Evolutionary conservation across 2,329 filamentous ascomycete genomes (phyloP), one percentile per base, ranked within the genome.

Genomic region (Remersonia thermophila): DNA sequence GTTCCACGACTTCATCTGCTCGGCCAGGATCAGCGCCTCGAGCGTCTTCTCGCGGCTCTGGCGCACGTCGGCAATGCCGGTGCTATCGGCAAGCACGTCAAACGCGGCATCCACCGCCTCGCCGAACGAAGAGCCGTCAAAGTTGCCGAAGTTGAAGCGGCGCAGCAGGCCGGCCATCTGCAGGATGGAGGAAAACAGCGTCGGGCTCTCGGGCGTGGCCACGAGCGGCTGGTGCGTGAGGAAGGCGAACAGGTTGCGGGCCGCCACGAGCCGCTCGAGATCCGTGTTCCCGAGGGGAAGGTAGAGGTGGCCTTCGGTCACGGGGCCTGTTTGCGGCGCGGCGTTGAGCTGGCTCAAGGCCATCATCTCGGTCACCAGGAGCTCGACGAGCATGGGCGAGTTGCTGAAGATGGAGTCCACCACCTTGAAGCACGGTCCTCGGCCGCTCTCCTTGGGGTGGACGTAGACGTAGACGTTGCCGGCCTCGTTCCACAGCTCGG

Each of bases 21-120:
- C 89, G 38, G 83, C 87, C 9, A 98, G 65, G n/a, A 96, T 71
- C 32, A 96, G 69, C 0, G 80, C 83, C 58, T 96, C 85, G 16
- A 96, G 67, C 0, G 83, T 94, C 66, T 91, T 93, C 53, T 94
- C 85, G 17, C 80, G 73, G 54, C 83, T 93, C 41, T 73, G 64
- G 37, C 86, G 71, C 32, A 94, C 80, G 57, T 96, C 89, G 3
- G 75, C 80, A 23, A 96, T 62, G 14, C 67, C 69, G 42, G 86
- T 65, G 54, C 91, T 80, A 32, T 87, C 79, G 41, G 87, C 74
- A 51, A 86, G 93, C 49, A 73, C 73, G 42, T 75, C 67, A 47
- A 87, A 85, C 53, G 77, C 80, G 12, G 73, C 62, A 31, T 76
- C 65, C 1, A 73, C 73, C 2, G 66, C 65, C 35, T 71, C 67